Percentiles rank a stretch among this genome's conserved stretches.
These are phyloP conservation scores for Saccharomycopsis phalli DNA, from an alignment of 1,139 yeast species.

Conservation along the genomic window DNA sequence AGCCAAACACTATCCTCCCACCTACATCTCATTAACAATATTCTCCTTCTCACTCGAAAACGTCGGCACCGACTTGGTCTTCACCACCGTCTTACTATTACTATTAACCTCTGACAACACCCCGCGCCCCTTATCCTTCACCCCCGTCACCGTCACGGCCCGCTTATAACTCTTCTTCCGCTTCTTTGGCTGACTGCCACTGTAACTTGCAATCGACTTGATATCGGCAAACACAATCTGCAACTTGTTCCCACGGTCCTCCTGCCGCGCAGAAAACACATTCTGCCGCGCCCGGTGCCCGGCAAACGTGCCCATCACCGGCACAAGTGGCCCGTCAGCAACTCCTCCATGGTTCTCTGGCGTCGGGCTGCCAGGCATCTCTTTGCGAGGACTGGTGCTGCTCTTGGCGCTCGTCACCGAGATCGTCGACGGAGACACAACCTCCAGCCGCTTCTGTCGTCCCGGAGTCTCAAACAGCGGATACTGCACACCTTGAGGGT, in stretches of 20 bases:
- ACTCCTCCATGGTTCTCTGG: background rate
- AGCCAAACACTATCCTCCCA: background rate
- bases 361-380: conserved; percentile 2
- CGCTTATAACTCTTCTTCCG: background rate
- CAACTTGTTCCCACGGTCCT: conserved; percentile 1
- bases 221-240: conserved; percentile 18
- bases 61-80: conserved; percentile 1
- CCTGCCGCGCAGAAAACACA: background rate
- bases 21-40: background rate
- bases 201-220: conserved; percentile 5
- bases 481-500: background rate
- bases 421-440: conserved; percentile 15
- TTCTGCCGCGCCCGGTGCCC: conserved; percentile 5
- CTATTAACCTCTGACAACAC: background rate
- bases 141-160: background rate
- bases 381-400: background rate
- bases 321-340: conserved; percentile 3
- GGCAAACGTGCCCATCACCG: conserved; percentile 19
- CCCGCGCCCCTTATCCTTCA: background rate
- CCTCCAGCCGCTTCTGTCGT: conserved; percentile 4
- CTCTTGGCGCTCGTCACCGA: conserved; percentile 13
- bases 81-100: background rate
- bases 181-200: background rate
- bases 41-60: background rate
- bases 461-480: conserved; percentile 12